Evolutionary conservation across 371 early-diverging fungal genomes (phyloP).

Genomic region (Mycotypha africana): DNA sequence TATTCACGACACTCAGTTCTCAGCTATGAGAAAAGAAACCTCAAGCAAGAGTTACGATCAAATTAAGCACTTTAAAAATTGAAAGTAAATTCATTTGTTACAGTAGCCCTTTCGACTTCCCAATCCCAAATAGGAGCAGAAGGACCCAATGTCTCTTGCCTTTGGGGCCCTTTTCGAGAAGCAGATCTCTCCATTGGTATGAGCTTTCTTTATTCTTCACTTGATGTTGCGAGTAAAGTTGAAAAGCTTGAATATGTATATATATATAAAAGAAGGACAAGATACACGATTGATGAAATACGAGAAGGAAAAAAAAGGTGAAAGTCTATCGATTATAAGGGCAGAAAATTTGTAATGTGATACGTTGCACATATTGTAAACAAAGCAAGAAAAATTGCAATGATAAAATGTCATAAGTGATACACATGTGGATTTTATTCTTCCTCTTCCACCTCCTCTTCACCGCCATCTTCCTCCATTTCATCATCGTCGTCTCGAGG

Average conservation of each 20-base stretch:
- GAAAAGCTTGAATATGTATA: no score
- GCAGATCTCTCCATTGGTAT: constrained; percentile 13
- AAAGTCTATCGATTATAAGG: not conserved
- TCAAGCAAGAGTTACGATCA: not conserved
- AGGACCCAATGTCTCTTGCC: constrained; percentile 25
- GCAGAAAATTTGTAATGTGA: not conserved
- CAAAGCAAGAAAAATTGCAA: not conserved
- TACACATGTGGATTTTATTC: constrained; percentile 1
- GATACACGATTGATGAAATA: no score
- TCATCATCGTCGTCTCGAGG: constrained; percentile 46
- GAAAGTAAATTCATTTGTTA: constrained; percentile 5
- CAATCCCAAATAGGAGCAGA: constrained; percentile 28
- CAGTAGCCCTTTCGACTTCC: constrained; percentile 33
- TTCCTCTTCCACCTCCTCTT: constrained; percentile 16
- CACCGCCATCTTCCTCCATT: constrained; percentile 32
- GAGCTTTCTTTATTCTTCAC: not conserved
- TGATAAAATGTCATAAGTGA: not conserved
- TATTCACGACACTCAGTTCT: constrained; percentile 15
- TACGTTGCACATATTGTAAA: not conserved
- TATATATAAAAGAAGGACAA: no score
- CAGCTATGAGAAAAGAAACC: constrained; percentile 3
- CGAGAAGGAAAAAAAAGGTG: constrained; percentile 4
- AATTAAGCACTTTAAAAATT: no score
- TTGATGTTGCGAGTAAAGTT: no score
- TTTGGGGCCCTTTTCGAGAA: constrained; percentile 9